Evolutionary conservation across 192 early-diverging fungal species (phyloP).

Genomic region (Coemansia sp.): DNA sequence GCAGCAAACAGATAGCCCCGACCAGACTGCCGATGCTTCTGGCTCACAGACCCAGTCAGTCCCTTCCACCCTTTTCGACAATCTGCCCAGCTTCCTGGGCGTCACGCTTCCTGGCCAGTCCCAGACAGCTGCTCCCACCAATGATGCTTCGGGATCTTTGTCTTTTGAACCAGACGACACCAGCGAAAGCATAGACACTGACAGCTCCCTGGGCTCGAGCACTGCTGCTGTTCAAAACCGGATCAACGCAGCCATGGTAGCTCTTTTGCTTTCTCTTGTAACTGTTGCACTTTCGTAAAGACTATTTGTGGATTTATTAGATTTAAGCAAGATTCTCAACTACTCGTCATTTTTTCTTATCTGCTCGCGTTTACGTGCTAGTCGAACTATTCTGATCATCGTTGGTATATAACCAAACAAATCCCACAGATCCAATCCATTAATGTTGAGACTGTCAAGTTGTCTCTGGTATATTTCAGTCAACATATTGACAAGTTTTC

Average conservation of each 20-base stretch:
- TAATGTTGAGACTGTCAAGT: neutral
- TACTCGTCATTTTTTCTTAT: too few species aligned
- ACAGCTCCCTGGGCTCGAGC: neutral
- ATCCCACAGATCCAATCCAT: neutral
- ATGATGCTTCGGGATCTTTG: neutral
- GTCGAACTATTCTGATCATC: neutral
- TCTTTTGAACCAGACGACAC: neutral
- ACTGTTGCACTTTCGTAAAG: too few species aligned
- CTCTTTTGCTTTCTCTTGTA: neutral
- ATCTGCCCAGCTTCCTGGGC: conserved; percentile 27
- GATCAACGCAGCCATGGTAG: neutral
- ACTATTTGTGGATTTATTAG: too few species aligned
- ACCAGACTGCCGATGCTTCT: neutral
- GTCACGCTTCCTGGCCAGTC: conserved; percentile 23
- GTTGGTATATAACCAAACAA: neutral
- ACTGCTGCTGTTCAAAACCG: neutral
- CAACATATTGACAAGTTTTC: neutral
- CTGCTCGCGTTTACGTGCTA: neutral
- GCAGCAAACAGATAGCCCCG: neutral
- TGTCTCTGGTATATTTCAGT: neutral
- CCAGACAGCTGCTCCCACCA: neutral
- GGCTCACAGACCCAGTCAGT: conserved; percentile 12
- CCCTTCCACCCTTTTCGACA: conserved; percentile 23
- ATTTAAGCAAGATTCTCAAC: neutral
- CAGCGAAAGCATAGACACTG: neutral